These are phyloP conservation scores for Camptophora hylomeconis DNA, from an alignment of 2,329 filamentous ascomycete genomes.

Conservation along the genomic window DNA sequence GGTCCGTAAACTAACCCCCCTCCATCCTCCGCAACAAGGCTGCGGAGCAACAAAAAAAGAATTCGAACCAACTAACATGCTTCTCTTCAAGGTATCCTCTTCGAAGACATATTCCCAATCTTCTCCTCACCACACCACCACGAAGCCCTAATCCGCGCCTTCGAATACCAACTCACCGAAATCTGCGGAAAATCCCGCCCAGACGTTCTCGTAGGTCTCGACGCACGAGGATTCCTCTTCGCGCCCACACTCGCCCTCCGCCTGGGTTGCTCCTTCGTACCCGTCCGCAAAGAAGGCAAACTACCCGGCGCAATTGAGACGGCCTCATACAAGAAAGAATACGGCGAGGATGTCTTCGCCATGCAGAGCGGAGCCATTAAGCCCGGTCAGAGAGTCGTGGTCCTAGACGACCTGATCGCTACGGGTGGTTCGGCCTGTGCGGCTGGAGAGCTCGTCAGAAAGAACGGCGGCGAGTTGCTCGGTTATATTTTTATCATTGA, in stretches of 20 bases:
- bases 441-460: conserved; percentile 71
- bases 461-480: conserved; percentile 73
- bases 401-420: conserved; percentile 97
- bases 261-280: conserved; percentile 75
- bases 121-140: conserved; percentile 70
- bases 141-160: conserved; percentile 63
- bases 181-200: conserved; percentile 49
- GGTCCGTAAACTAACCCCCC: no score
- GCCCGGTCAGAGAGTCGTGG: conserved; percentile 73
- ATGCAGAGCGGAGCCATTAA: conserved; percentile 81
- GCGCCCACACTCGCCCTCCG: conserved; percentile 76
- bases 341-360: conserved; percentile 89
- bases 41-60: no score
- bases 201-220: conserved; percentile 85
- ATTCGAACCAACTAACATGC: no score
- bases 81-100: conserved; percentile 87
- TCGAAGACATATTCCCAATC: conserved; percentile 95
- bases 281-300: conserved; percentile 91
- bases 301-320: conserved; percentile 79
- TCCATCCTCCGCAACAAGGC: no score
- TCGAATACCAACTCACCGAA: conserved; percentile 67
- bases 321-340: conserved; percentile 86
- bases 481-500: conserved; percentile 95
- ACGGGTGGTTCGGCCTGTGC: conserved; percentile 88
- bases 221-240: conserved; percentile 91